Conservation (phyloP, 2,329 filamentous ascomycete species). For the Beauveria sp. region DNA sequence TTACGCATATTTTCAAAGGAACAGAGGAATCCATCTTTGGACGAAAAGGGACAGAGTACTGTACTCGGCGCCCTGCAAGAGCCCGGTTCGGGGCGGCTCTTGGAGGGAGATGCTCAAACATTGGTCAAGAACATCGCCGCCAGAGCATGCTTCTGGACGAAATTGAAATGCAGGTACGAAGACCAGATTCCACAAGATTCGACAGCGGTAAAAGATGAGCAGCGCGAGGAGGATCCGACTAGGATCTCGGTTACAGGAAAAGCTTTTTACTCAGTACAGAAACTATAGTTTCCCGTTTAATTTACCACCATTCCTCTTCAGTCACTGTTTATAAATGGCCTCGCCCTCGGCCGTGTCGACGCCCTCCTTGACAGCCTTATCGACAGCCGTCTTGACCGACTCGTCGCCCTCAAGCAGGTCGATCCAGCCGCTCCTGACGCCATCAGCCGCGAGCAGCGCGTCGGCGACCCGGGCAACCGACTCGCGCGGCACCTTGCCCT, state of each 20-base stretch:
- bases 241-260: neutral
- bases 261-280: neutral
- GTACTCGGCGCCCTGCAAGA: neutral
- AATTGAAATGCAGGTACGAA: neutral
- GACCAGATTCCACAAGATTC: neutral
- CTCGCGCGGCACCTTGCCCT: slow-evolving; percentile 42
- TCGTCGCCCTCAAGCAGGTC: slow-evolving; percentile 49
- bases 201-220: neutral
- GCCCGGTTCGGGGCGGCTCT: neutral
- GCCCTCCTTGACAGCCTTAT: slow-evolving; percentile 39
- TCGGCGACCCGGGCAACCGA: slow-evolving; percentile 53
- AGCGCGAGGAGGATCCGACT: neutral
- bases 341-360: slow-evolving; percentile 49
- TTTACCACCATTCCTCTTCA: neutral
- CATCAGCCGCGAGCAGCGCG: slow-evolving; percentile 43
- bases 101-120: neutral
- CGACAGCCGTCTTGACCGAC: slow-evolving; percentile 38
- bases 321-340: slow-evolving; percentile 21
- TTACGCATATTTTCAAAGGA: slow-evolving; percentile 21
- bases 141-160: slow-evolving; percentile 3
- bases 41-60: neutral
- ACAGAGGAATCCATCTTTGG: slow-evolving; percentile 14
- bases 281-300: neutral
- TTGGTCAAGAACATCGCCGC: neutral
- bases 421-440: slow-evolving; percentile 43